phyloP scores from a whole-genome alignment of 192 early-diverging fungal genomes.

The Lobosporangium transversale region DNA sequence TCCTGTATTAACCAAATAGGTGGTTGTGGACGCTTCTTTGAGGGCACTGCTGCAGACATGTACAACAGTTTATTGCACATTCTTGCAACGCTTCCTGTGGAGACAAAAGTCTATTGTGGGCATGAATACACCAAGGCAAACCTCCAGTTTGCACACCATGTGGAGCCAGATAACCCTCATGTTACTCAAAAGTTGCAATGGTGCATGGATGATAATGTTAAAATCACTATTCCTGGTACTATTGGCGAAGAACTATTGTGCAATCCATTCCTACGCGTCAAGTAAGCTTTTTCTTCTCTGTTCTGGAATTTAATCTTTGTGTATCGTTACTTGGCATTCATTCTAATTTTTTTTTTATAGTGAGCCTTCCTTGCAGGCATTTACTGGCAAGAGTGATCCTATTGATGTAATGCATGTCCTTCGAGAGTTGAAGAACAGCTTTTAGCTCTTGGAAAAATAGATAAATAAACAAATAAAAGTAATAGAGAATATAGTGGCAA shows the following conservation, averaged over 20 bases:
- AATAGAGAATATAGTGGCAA: too few species aligned
- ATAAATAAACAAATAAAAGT: constrained; percentile 20
- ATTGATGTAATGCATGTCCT: constrained; percentile 79
- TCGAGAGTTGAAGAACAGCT: constrained; percentile 72
- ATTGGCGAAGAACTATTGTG: constrained; percentile 85
- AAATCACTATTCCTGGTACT: constrained; percentile 79
- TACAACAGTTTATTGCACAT: constrained; percentile 66
- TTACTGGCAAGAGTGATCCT: constrained; percentile 68
- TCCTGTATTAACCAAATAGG: constrained; percentile 36
- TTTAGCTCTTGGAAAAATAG: too few species aligned
- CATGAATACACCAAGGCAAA: constrained; percentile 67
- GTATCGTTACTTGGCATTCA: not conserved
- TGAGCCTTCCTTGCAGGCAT: constrained; percentile 65
- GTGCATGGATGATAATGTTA: constrained; percentile 34
- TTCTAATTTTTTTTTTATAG: constrained; percentile 16
- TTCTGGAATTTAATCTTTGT: not conserved
- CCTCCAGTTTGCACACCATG: constrained; percentile 76
- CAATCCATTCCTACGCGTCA: constrained; percentile 91
- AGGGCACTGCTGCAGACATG: constrained; percentile 69
- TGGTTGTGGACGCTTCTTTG: constrained; percentile 67
- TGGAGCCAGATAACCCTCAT: constrained; percentile 80
- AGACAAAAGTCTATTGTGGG: constrained; percentile 71
- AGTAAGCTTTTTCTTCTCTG: constrained; percentile 37
- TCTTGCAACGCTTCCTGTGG: constrained; percentile 62
- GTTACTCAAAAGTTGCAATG: constrained; percentile 37